Evolutionary conservation across 768 basidiomycete species (phyloP), one percentile per base, ranked within the genome.

Genomic region (Mycena metata): DNA sequence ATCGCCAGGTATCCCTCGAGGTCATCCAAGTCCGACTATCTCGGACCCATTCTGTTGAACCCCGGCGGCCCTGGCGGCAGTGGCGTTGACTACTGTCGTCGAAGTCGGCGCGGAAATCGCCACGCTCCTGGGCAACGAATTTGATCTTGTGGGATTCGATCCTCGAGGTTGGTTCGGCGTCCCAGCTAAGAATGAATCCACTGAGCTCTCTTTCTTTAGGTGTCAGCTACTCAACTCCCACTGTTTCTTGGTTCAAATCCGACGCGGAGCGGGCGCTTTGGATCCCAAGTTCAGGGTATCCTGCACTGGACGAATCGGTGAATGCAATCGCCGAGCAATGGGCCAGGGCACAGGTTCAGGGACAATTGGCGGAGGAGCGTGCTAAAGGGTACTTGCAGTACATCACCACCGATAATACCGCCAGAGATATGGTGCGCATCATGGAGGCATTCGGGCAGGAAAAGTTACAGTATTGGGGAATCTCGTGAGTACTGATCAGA

Each of bases 341-440:
- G 82, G 82, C 81, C 0, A 75, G 77, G 16, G 75, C 77, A 9
- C 73, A 76, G 65, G 66, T 80, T 46, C 36, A 73, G 16, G 78
- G 79, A 11, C 69, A 73, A 46, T 70, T 82, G 30, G 82, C 80
- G 21, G 70, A 63, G 26, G 75, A 80, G 33, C 73, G 73, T 17
- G 76, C 79, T 36, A 72, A 23, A 3, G 26, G 67, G 26, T 61
- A 39, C 19, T 13, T 79, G 43, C 49, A 62, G 10, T 76, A 79
- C 59, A 78, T 82, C 8, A 81, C 76, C 49, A 82, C 82, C 8
- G 81, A 82, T 24, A 76, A 80, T 60, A 79, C 78, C 16, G 82
- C 81, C 9, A 72, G 76, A 5, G 82, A 83, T 58, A 83, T 83
- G 81, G 57, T 83, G 21, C 61, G 66, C 9, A 82, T 83, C 60